Percentiles rank a stretch among this genome's conserved stretches.
Evolutionary conservation across 2,329 filamentous ascomycete genomes (phyloP).

Genomic region (Colletotrichum tropicicola): DNA sequence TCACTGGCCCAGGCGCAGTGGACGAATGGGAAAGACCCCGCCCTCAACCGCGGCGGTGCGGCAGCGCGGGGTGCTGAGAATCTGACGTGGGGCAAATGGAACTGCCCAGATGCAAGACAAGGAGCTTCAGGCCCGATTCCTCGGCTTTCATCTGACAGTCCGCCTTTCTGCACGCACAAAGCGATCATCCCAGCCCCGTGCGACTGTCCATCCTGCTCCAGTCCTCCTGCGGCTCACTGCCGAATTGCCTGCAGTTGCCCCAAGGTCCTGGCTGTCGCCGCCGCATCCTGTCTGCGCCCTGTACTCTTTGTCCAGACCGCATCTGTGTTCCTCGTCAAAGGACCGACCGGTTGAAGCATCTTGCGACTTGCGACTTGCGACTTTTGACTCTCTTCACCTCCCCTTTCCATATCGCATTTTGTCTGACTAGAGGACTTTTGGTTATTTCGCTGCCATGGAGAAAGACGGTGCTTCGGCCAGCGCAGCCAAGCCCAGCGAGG

Average conservation of each 20-base stretch:
- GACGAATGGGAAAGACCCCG: slow-evolving; percentile 24
- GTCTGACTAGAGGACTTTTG: neutral
- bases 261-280: neutral
- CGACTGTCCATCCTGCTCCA: neutral
- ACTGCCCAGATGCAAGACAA: slow-evolving; percentile 29
- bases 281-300: neutral
- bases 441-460: slow-evolving; percentile 2
- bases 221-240: neutral
- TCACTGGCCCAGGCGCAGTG: neutral
- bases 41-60: slow-evolving; percentile 1
- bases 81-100: slow-evolving; percentile 27
- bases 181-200: slow-evolving; percentile 20
- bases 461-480: slow-evolving; percentile 20
- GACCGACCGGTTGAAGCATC: neutral
- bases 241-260: slow-evolving; percentile 7
- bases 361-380: neutral
- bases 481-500: slow-evolving; percentile 23
- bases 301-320: slow-evolving; percentile 1
- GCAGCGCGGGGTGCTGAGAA: slow-evolving; percentile 26
- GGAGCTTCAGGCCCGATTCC: slow-evolving; percentile 29
- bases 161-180: slow-evolving; percentile 27
- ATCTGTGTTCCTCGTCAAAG: neutral
- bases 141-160: slow-evolving; percentile 30
- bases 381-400: neutral
- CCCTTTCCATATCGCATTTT: neutral